Base-by-base conservation (phyloP, 2,329 filamentous ascomycete genomes). In the Ilyonectria mors-panacis region DNA sequence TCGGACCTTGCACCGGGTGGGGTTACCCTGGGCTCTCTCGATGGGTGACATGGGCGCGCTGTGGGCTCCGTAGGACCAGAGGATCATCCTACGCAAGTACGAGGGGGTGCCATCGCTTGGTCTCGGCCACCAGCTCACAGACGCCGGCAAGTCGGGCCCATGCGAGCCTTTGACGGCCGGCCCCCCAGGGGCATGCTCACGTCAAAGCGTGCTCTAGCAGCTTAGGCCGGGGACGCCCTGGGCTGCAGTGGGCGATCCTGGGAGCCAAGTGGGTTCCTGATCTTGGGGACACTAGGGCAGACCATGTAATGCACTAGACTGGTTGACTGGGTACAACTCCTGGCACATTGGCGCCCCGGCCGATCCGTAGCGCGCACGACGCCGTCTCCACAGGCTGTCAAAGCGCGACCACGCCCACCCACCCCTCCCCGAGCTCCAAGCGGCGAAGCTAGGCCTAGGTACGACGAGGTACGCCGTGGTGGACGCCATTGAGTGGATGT, bases 201-300 rank as follows among this genome's bases (percentile, higher is more conserved):
- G 69, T 72, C 71, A 70, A 73, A 71, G 71, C 70, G 67, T 59
- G 56, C 59, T 56, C 65, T 54, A 72, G 67, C 70, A 73, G n/a
- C 15, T n/a, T 17, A 39, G 10, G 2, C 37, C 12, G 53, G 39
- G 55, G 64, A 59, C 54, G 19, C 65, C 62, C 57, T 59, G 58
- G 60, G 33, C 21, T 56, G 51, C 42, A 35, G 66, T n/a, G 48
- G 60, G 56, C 51, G 60, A 72, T 73, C 69, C 68, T 53, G 58
- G 58, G 63, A 51, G 45, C 59, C 59, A 63, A 50, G 67, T 62
- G 62, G 61, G 48, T 59, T 59, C 47, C 62, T 64, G 62, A 64
- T 68, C 66, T 68, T 59, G 57, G 54, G 58, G 47, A 55, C 44
- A 44, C 37, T 48, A 59, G 56, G 28, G 39, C 21, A 50, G 26